Conservation (phyloP, 177 flowering plant species). For the Telopea speciosissima region DNA sequence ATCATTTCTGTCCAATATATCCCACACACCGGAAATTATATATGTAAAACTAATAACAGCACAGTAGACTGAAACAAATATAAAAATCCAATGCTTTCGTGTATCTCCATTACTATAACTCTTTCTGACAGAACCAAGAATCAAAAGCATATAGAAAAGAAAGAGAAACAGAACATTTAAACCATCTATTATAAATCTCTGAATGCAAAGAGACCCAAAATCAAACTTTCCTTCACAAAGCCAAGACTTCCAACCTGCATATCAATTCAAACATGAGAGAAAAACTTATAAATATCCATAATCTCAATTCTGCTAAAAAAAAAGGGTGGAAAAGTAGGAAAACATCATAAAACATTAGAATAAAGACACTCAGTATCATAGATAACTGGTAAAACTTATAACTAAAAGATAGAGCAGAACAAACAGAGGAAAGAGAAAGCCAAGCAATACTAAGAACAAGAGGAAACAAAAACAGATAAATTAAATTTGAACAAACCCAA, state of each 20-base stretch:
- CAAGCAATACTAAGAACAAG: background rate
- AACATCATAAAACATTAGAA: too few relatives aligned
- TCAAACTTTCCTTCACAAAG: constrained; percentile 35
- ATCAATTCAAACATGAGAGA: constrained; percentile 5
- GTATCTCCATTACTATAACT: background rate
- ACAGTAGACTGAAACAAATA: constrained; percentile 43
- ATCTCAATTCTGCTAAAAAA: background rate
- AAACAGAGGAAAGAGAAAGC: background rate
- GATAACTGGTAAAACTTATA: too few relatives aligned
- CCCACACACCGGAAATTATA: constrained; percentile 27
- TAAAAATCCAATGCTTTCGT: constrained; percentile 26
- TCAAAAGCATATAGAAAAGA: constrained; percentile 32
- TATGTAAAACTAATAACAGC: constrained; percentile 33
- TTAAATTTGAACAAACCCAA: background rate
- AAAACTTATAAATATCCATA: background rate
- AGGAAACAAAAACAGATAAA: background rate
- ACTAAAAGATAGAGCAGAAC: too few relatives aligned
- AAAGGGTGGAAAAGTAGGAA: background rate
- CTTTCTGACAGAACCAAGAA: constrained; percentile 24
- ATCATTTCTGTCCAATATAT: constrained; percentile 12
- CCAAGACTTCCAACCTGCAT: constrained; percentile 32
- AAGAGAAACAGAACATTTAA: constrained; percentile 40
- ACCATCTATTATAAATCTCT: constrained; percentile 36
- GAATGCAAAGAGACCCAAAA: constrained; percentile 37
- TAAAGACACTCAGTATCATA: too few relatives aligned